phyloP scores from a whole-genome alignment of 2,329 filamentous ascomycete genomes.

The Cladosporium sp. region DNA sequence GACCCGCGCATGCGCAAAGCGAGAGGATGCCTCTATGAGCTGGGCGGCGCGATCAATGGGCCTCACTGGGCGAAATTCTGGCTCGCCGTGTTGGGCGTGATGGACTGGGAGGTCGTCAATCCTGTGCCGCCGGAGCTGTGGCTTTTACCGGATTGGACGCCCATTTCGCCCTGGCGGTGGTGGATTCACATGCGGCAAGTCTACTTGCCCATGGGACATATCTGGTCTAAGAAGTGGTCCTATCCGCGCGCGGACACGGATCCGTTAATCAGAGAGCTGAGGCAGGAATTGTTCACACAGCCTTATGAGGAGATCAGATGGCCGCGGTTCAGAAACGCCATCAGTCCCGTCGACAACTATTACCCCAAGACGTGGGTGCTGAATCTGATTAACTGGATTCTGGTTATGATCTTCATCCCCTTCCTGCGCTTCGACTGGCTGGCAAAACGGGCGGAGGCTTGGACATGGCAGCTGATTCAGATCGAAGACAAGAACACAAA shows the following conservation, averaged over 20 bases:
- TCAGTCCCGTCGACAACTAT: constrained; percentile 78
- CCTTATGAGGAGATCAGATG: constrained; percentile 77
- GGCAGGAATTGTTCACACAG: constrained; percentile 77
- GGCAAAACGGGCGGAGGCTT: constrained; percentile 69
- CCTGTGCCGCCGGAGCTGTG: constrained; percentile 91
- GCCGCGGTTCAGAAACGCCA: constrained; percentile 73
- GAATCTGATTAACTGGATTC: constrained; percentile 70
- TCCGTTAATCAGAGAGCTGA: constrained; percentile 66
- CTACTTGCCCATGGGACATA: constrained; percentile 86
- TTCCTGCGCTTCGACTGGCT: constrained; percentile 66
- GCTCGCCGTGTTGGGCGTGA: constrained; percentile 78
- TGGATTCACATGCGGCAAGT: constrained; percentile 95
- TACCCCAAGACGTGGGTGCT: constrained; percentile 86
- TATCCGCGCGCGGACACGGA: constrained; percentile 61
- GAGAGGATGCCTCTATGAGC: constrained; percentile 71
- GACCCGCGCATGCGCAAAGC: constrained; percentile 84
- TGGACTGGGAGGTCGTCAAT: constrained; percentile 89
- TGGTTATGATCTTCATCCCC: constrained; percentile 77
- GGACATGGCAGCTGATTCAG: constrained; percentile 76
- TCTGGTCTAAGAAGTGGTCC: constrained; percentile 80
- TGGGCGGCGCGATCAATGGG: constrained; percentile 77
- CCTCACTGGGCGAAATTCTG: constrained; percentile 99
- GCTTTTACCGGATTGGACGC: constrained; percentile 44
- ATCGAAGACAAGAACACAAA: constrained; percentile 94
- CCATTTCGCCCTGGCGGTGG: constrained; percentile 33